Evolutionary conservation across 257 asterid genomes (phyloP), one percentile per base, ranked within the genome.

Genomic region (Parsonsia alboflavescens): DNA sequence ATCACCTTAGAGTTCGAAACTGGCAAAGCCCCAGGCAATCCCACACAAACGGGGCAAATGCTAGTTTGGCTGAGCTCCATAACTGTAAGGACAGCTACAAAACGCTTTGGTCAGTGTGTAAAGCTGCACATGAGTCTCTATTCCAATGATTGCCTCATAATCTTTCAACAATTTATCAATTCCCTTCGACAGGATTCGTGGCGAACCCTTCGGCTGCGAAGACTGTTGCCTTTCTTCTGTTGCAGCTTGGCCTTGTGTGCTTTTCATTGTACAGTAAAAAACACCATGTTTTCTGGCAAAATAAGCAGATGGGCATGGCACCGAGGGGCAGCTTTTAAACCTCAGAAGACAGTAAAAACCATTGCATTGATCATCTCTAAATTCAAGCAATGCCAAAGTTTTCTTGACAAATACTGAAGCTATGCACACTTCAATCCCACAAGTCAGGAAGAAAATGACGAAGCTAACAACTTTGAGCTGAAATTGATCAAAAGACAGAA

Each of bases 11-110:
- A 89, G 87, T 92, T 94, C 78, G 92, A 85, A 76, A 90, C 96
- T 1, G 99, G 99, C 81, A 94, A 88, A 8, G 97, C 97, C 59
- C 99, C 99, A 16, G 99, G 99, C 81, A 94, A 81, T 44, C 99
- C 99, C 97, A 92, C 89, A 81, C 98, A 92, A 73, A 89, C 80
- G 17, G 99, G 98, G 59, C 99, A 95, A 75, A 90, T 74, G 80
- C 87, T 82, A 24, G 96, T 95, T 95, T 61, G 99, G 98, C 41
- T 80, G 86, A 70, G 91, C 88, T 69, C 99, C 99, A 66, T 92
- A 90, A 72, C 66, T 81, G 44, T 85, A 81, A 48, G 89, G 87
- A 70, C 86, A 85, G 62, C 87, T 41, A 68, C 87, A 85, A 53
- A 85, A 85, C 42, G 89, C 87, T 75, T 85, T 83, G 21, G 85